Conservation (phyloP, 441 rosid species). For the Pelargonium hybrid region DNA sequence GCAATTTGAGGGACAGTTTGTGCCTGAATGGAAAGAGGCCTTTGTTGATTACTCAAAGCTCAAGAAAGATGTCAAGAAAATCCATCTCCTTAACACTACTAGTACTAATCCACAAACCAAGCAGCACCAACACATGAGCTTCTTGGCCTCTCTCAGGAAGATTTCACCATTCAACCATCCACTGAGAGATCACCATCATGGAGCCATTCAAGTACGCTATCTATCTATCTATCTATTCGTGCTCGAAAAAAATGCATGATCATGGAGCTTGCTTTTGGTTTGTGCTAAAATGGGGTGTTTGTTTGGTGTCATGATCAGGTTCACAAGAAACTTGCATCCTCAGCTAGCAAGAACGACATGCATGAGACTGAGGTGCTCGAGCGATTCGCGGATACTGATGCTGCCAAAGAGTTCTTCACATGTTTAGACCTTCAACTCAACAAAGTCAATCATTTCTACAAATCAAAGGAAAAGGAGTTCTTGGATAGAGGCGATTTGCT, state of each 20-base stretch:
- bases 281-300: neutral
- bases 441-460: constrained; percentile 84
- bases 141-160: constrained; percentile 42
- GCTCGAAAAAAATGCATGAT: neutral
- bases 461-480: constrained; percentile 75
- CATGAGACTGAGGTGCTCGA: constrained; percentile 85
- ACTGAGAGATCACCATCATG: constrained; percentile 30
- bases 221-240: too few relatives aligned
- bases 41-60: constrained; percentile 86
- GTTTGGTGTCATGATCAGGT: constrained; percentile 37
- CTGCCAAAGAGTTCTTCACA: constrained; percentile 59
- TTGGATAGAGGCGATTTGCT: constrained; percentile 77
- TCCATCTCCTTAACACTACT: constrained; percentile 29
- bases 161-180: constrained; percentile 35
- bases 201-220: constrained; percentile 57
- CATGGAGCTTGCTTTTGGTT: too few relatives aligned
- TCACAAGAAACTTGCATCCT: constrained; percentile 67
- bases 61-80: constrained; percentile 68
- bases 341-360: constrained; percentile 51
- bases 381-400: constrained; percentile 61
- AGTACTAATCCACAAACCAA: constrained; percentile 11
- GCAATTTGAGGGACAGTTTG: constrained; percentile 86
- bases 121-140: constrained; percentile 7
- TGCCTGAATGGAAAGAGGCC: constrained; percentile 98
- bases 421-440: constrained; percentile 75